These are phyloP conservation scores for Nakaseomyces bracarensis DNA, from an alignment of 1,139 yeast species.

Conservation along the genomic window DNA sequence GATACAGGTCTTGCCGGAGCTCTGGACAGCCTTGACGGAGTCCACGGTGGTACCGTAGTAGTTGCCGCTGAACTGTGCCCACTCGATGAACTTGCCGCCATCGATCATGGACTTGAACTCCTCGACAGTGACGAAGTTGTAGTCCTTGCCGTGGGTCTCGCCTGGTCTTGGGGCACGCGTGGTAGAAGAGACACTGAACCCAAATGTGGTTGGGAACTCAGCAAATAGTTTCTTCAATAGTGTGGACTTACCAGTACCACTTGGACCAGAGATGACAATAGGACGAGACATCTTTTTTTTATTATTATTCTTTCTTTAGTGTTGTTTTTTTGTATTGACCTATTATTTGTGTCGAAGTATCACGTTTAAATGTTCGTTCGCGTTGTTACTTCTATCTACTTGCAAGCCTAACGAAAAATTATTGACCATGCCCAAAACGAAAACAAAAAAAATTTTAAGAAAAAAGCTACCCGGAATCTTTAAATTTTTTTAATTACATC, in stretches of 20 bases:
- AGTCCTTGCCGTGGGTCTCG: constrained; percentile 81
- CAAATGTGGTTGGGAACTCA: constrained; percentile 82
- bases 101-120: constrained; percentile 69
- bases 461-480: too few relatives aligned
- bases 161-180: constrained; percentile 90
- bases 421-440: too few relatives aligned
- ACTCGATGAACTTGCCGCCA: constrained; percentile 75
- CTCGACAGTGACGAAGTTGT: constrained; percentile 75
- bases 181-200: constrained; percentile 91
- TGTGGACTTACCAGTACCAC: constrained; percentile 96
- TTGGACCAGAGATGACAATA: constrained; percentile 92
- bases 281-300: constrained; percentile 48
- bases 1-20: constrained; percentile 64
- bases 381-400: too few relatives aligned
- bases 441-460: too few relatives aligned
- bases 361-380: too few relatives aligned
- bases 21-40: constrained; percentile 57
- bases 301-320: background rate
- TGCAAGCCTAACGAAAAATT: too few relatives aligned
- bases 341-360: too few relatives aligned
- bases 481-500: too few relatives aligned
- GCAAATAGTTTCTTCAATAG: constrained; percentile 80
- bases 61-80: constrained; percentile 98
- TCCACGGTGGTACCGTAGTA: constrained; percentile 89
- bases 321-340: too few relatives aligned